These are phyloP conservation scores for Lobosporangium transversale DNA, from an alignment of 192 early-diverging fungal genomes.

Conservation along the genomic window DNA sequence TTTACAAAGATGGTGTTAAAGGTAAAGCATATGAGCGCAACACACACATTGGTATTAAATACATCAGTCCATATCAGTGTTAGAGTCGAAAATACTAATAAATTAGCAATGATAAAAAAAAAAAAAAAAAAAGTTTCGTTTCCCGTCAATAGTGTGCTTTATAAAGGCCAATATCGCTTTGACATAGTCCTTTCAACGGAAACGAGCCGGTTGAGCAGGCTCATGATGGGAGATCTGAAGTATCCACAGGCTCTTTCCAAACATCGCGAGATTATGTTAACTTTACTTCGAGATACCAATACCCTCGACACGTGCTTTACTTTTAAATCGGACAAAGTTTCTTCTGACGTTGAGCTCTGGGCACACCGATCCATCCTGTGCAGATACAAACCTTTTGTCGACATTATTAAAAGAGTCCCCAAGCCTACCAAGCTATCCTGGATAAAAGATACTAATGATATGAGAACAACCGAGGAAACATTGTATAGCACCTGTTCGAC, in stretches of 20 bases:
- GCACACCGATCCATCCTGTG: slow-evolving; percentile 5
- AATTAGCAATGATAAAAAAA: too few relatives aligned
- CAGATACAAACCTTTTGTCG: slow-evolving; percentile 1
- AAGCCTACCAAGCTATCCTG: too few relatives aligned
- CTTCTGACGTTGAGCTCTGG: slow-evolving; percentile 7
- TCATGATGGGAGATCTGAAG: neutral
- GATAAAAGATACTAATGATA: neutral
- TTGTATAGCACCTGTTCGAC: neutral
- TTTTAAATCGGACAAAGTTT: neutral
- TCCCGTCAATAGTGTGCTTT: too few relatives aligned
- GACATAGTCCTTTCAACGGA: slow-evolving; percentile 3
- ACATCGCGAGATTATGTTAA: neutral
- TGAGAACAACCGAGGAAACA: neutral
- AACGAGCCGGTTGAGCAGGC: too few relatives aligned
- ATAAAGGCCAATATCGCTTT: slow-evolving; percentile 4
- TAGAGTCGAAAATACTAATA: too few relatives aligned
- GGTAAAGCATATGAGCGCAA: too few relatives aligned
- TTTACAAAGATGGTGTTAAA: too few relatives aligned
- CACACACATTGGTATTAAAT: too few relatives aligned
- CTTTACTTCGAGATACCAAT: slow-evolving; percentile 2
- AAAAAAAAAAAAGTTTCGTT: too few relatives aligned
- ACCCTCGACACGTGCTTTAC: slow-evolving; percentile 14
- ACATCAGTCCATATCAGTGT: too few relatives aligned
- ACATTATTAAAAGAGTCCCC: neutral
- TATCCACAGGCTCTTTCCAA: neutral